Base-by-base conservation (phyloP, 2,329 filamentous ascomycete genomes). In the Diaporthe aspalathi region DNA sequence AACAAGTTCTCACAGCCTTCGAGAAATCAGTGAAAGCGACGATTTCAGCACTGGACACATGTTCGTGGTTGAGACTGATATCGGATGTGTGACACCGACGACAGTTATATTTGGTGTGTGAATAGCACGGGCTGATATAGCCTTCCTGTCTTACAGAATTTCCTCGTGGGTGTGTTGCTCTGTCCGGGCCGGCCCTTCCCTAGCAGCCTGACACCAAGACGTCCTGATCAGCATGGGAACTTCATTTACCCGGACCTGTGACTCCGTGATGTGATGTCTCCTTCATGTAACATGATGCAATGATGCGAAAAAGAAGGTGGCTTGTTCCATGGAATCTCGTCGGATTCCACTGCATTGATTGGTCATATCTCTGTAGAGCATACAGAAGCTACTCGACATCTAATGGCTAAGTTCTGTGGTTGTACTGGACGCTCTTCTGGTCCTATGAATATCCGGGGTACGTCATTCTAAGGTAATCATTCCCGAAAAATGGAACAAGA, bases 141-240 rank as follows among this genome's bases (percentile, higher is more conserved):
- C 43, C 27, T 49, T 38, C 11, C 43, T 9, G 29, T n/a, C 27
- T 24, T 4, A 9, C 45, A 49, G n/a, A 35, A 17, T 17, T n/a
- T 5, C 60, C 12, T 35, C n/a, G 43, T 49, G 43, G 43, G 40
- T 32, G 45, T 63, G 22, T 27, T 50, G 16, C 5, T 22, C 17
- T 12, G 24, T 3, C 43, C 43, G 60, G 60, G 43, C 45, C 60
- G 60, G 43, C 43, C 60, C 60, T 63, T 63, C 60, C 60, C 27
- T 49, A 35, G 17, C 27, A 63, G 3, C 27, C 17, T 7, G 43
- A 35, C 12, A 24, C 43, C 60, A 50, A 63, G n/a, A 12, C 0
- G 27, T 22, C 27, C 7, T 24, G 27, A 22, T 29, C 40, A 63
- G n/a, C 20, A 29, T 16, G 16, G 14, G n/a, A 5, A 49, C 5